A percentile compares a stretch with the other conserved stretches of the same genome.
Conservation (phyloP, 169 alveolate genomes). For the Eimeria falciformis region DNA sequence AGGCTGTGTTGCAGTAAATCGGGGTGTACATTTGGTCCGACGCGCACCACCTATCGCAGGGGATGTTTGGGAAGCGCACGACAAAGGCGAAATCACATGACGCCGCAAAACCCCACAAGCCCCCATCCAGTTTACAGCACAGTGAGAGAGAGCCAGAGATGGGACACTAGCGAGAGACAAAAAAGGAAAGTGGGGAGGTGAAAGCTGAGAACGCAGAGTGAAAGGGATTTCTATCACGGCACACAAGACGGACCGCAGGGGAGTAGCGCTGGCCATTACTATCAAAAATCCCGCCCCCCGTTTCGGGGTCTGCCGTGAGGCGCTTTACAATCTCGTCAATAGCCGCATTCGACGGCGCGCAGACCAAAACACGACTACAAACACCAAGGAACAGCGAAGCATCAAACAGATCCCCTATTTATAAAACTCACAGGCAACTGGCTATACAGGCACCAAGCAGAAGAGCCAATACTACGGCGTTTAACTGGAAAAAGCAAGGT, state of each 20-base stretch:
- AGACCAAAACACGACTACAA: slow-evolving; percentile 90
- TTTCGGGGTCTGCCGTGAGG: slow-evolving; percentile 79
- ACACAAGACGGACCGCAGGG: slow-evolving; percentile 83
- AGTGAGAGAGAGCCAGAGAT: too few species aligned
- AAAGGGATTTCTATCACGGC: too few species aligned
- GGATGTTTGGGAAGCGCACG: background rate
- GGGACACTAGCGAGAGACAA: too few species aligned
- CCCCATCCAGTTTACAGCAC: too few species aligned
- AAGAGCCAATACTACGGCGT: background rate
- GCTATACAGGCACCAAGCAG: background rate
- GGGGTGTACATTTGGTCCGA: slow-evolving; percentile 94
- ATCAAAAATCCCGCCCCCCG: slow-evolving; percentile 92
- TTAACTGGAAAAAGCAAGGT: background rate
- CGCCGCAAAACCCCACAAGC: too few species aligned
- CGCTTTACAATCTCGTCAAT: slow-evolving; percentile 98
- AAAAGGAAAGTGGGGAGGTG: too few species aligned
- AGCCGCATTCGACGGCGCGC: slow-evolving; percentile 99
- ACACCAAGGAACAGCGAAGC: background rate
- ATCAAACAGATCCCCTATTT: background rate
- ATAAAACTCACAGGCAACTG: background rate
- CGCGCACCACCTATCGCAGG: slow-evolving; percentile 88
- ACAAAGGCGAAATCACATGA: background rate
- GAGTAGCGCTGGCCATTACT: slow-evolving; percentile 86
- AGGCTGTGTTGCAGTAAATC: slow-evolving; percentile 90
- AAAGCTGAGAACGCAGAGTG: too few species aligned